Evolutionary conservation across 768 basidiomycete species (phyloP).

Genomic region (Boletus subcaerulescens): DNA sequence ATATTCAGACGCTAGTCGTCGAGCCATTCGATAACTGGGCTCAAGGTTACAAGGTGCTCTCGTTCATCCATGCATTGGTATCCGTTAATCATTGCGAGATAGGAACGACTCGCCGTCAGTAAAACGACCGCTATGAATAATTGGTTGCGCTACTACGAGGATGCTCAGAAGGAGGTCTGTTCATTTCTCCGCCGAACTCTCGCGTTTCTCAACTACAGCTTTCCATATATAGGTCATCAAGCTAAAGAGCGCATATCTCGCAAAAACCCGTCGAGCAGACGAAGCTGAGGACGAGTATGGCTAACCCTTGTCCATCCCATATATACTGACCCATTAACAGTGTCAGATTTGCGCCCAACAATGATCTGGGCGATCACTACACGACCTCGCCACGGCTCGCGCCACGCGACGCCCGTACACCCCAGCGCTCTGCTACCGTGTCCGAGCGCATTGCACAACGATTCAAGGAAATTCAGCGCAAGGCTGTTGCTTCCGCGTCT

Average conservation of each 20-base stretch:
- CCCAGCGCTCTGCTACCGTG: slow-evolving; percentile 70
- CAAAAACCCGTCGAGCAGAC: slow-evolving; percentile 80
- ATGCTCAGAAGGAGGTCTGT: slow-evolving; percentile 59
- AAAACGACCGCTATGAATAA: slow-evolving; percentile 57
- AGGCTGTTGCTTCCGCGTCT: slow-evolving; percentile 35
- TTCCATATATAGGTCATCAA: slow-evolving; percentile 44
- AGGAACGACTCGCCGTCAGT: slow-evolving; percentile 64
- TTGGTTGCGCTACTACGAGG: slow-evolving; percentile 70
- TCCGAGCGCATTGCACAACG: slow-evolving; percentile 85
- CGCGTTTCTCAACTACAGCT: slow-evolving; percentile 1
- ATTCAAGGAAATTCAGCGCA: slow-evolving; percentile 75
- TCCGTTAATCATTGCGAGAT: slow-evolving; percentile 12
- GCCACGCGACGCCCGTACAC: slow-evolving; percentile 53
- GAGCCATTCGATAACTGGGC: slow-evolving; percentile 85
- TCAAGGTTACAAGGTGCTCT: slow-evolving; percentile 58
- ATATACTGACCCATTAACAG: slow-evolving; percentile 39
- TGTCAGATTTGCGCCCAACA: slow-evolving; percentile 82
- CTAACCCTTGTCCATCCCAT: background rate
- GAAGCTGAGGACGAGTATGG: slow-evolving; percentile 93
- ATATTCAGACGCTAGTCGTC: slow-evolving; percentile 71
- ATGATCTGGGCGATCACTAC: slow-evolving; percentile 63
- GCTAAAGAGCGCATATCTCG: slow-evolving; percentile 72
- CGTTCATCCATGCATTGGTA: slow-evolving; percentile 2
- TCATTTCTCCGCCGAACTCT: background rate
- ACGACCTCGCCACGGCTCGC: slow-evolving; percentile 73